Evolutionary conservation across 495 filamentous ascomycete genomes (phyloP).

Genomic region (Talaromyces trachyspermus): DNA sequence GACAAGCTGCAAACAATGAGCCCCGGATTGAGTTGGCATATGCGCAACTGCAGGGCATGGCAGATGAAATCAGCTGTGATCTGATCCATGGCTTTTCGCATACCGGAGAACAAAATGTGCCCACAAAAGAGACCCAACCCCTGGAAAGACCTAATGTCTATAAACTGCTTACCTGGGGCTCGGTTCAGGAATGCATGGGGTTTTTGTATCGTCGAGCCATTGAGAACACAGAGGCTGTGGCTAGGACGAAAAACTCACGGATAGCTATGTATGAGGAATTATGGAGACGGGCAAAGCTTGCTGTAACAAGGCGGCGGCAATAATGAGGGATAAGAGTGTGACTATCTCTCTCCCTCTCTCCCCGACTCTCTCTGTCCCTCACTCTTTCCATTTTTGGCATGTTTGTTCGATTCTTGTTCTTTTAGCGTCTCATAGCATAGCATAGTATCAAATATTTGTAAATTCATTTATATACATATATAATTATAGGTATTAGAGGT

Average conservation of each 20-base stretch:
- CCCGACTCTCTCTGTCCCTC: too few species aligned
- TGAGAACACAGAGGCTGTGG: slow-evolving; percentile 86
- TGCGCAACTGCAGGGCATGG: slow-evolving; percentile 94
- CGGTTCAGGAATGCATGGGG: slow-evolving; percentile 86
- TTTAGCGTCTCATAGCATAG: too few species aligned
- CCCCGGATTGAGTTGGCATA: slow-evolving; percentile 58
- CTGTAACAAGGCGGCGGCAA: neutral
- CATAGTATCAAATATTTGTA: too few species aligned
- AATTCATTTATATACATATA: too few species aligned
- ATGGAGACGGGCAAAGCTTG: slow-evolving; percentile 43
- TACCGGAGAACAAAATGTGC: slow-evolving; percentile 2
- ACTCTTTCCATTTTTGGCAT: too few species aligned
- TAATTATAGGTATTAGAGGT: too few species aligned
- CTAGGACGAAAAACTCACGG: slow-evolving; percentile 65
- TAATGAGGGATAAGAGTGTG: too few species aligned
- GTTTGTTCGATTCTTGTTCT: too few species aligned
- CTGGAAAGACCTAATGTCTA: slow-evolving; percentile 55
- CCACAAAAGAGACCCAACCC: slow-evolving; percentile 9
- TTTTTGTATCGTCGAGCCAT: slow-evolving; percentile 79
- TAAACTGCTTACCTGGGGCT: slow-evolving; percentile 92
- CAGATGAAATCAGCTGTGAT: slow-evolving; percentile 85
- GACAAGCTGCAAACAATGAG: slow-evolving; percentile 38
- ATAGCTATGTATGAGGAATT: slow-evolving; percentile 69
- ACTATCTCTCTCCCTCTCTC: too few species aligned
- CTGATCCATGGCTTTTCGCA: slow-evolving; percentile 53